Base-by-base conservation (phyloP, 2,329 filamentous ascomycete genomes). In the Salinomyces thailandicus region DNA sequence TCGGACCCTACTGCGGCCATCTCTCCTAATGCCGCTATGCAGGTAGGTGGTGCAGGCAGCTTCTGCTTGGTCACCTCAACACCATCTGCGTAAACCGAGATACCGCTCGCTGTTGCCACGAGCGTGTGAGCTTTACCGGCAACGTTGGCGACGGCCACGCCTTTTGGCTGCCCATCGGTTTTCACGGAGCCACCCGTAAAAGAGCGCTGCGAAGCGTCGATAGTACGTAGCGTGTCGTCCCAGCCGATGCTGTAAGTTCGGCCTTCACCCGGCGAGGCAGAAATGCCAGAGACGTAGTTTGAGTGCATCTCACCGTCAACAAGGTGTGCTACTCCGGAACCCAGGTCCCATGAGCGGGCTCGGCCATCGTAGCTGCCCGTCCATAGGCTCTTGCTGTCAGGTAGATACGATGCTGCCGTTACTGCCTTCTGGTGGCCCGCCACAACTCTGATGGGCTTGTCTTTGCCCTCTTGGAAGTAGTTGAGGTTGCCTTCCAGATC, bases 321-420 rank as follows among this genome's bases (percentile, higher is more conserved):
- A 9, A 73, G 71, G 18, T 77, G 71, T 15, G 80, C 85, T 29
- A 68, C 58, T 1, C 87, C 89, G 3, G 71, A 73, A 12, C 70
- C 64, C 18, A 85, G 57, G 54, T 96, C 80, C 89, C 91, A 98
- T 38, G 75, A 77, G 56, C 81, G 83, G 17, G 94, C 75, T 26
- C 83, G 75, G 31, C 91, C 91, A 44, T 98, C 91, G 49, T 87
- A 93, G 62, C 86, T 93, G 41, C 91, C 91, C 1, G 89, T 93
- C 70, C 79, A 87, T 11, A 96, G 62, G 1, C 80, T 83, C 36
- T 77, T 69, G 30, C 64, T 54, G 19, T 72, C 66, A 1, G 62
- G 68, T 5, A 69, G 72, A 6, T 71, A 64, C 3, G 71, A 73
- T 24, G 94, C 66, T 4, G 87, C 78, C 1, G 86, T 96, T 52